Percentiles rank a stretch among this genome's conserved stretches.
phyloP scores from a whole-genome alignment of 1,139 yeast species.

The Fermentozyma sake region DNA sequence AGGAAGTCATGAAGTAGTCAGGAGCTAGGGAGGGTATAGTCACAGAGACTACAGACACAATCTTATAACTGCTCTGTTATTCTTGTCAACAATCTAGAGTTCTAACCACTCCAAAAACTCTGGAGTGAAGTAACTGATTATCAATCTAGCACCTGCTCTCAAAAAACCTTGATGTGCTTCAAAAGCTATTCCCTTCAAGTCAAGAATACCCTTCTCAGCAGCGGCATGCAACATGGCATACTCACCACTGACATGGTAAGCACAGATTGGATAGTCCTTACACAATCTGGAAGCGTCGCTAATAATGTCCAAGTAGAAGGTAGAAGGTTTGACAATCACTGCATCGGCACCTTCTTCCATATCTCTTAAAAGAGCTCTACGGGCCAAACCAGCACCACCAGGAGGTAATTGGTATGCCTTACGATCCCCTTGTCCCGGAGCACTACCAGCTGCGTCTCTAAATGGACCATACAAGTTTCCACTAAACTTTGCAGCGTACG shows the following conservation, averaged over 20 bases:
- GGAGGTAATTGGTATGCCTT: slow-evolving; percentile 91
- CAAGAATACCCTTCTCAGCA: slow-evolving; percentile 91
- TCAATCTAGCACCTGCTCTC: slow-evolving; percentile 93
- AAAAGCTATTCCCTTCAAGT: slow-evolving; percentile 82
- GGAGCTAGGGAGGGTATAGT: slow-evolving; percentile 9
- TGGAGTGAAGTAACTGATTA: slow-evolving; percentile 92
- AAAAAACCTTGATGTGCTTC: slow-evolving; percentile 89
- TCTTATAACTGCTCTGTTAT: neutral
- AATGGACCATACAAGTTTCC: slow-evolving; percentile 95
- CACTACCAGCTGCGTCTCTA: slow-evolving; percentile 94
- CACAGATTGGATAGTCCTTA: slow-evolving; percentile 82
- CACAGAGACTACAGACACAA: slow-evolving; percentile 3
- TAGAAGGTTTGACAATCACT: slow-evolving; percentile 93
- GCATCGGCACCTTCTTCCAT: slow-evolving; percentile 94
- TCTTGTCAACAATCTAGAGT: slow-evolving; percentile 1
- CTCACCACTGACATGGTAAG: slow-evolving; percentile 97
- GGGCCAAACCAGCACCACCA: slow-evolving; percentile 89
- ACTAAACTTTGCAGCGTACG: slow-evolving; percentile 90
- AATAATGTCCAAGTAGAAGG: slow-evolving; percentile 88
- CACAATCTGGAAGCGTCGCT: slow-evolving; percentile 84
- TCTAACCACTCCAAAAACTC: slow-evolving; percentile 92
- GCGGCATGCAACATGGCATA: slow-evolving; percentile 98
- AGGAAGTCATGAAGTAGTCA: slow-evolving; percentile 12
- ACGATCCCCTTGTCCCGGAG: slow-evolving; percentile 89
- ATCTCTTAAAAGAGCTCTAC: slow-evolving; percentile 85